These are phyloP conservation scores for Apiotrichum gamsii DNA, from an alignment of 1,284 basidiomycete species.

Conservation along the genomic window DNA sequence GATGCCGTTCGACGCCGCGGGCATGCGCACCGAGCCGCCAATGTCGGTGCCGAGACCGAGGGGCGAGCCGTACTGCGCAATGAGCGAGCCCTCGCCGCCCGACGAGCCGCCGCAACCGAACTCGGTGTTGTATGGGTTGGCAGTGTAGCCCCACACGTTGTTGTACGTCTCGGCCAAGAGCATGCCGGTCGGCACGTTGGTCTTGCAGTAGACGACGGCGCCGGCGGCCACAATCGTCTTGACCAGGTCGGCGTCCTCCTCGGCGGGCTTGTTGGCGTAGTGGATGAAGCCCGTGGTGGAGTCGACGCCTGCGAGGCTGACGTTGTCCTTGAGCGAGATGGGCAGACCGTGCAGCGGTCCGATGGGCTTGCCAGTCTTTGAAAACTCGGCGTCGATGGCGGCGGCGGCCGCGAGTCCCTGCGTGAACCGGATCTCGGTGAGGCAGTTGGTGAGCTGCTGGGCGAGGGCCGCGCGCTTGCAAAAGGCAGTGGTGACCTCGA, in stretches of 20 bases:
- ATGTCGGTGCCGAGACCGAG: conserved; percentile 56
- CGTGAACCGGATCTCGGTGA: conserved; percentile 45
- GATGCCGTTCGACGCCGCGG: conserved; percentile 12
- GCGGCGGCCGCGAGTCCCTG: conserved; percentile 38
- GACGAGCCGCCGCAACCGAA: conserved; percentile 57
- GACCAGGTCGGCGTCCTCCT: conserved; percentile 16
- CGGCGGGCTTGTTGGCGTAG: conserved; percentile 2
- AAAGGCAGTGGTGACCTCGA: conserved; percentile 50
- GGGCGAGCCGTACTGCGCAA: conserved; percentile 56
- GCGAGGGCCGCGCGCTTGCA: conserved; percentile 71
- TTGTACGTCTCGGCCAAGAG: conserved; percentile 21
- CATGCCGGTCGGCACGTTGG: conserved; percentile 9
- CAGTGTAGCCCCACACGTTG: conserved; percentile 30
- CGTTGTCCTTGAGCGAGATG: conserved; percentile 31
- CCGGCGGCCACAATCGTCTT: conserved; percentile 14
- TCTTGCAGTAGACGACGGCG: conserved; percentile 14
- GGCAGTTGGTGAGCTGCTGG: conserved; percentile 57
- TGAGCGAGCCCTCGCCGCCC: conserved; percentile 60
- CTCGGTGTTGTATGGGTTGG: conserved; percentile 40
- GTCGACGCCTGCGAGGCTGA: conserved; percentile 31
- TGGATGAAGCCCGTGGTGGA: conserved; percentile 9
- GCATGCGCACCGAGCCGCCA: conserved; percentile 18
- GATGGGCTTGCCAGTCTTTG: conserved; percentile 34
- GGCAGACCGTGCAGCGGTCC: conserved; percentile 51
- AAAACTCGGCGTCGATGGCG: conserved; percentile 41